Evolutionary conservation across 2,329 filamentous ascomycete species (phyloP), one percentile per base, ranked within the genome.

Genomic region (Talaromyces rugulosus): DNA sequence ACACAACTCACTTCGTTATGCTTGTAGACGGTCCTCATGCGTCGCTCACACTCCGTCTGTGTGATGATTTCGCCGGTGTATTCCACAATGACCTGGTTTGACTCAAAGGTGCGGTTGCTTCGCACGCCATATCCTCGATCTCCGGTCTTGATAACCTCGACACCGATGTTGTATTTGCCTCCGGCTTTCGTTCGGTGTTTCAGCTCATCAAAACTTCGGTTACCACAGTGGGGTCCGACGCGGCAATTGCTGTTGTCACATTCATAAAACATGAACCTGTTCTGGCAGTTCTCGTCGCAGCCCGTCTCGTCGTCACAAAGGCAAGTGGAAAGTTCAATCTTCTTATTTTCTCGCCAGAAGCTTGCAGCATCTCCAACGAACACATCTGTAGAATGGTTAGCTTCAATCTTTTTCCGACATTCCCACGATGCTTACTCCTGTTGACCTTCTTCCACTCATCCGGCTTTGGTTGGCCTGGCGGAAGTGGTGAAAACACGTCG

Each of bases 21-120:
- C 75, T 95, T 96, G 80, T 99, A 99, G 63, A 90, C 85, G 65
- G 94, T 89, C 63, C 90, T 92, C 93, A 98, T 97, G 60, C 95
- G 88, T 54, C 90, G 86, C 73, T 98, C 92, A 71, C 93, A 96
- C 74, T 99, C 95, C 33, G 89, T 88, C 72, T 96, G 92, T 0
- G 92, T 97, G 71, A 99, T 96, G 68, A 99, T 97, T 77, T 99
- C 95, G 47, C 95, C 95, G 0, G 93, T 94, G 72, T 99, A 99
- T 72, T 99, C 95, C 79, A 98, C 94, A 72, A 99, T 98, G 73
- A 99, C 96, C 78, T 98, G 92, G 70, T 94, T 88, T 1, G 93
- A 86, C 62, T 88, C 83, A 74, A 98, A 99, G 64, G 87, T 89
- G 54, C 95, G 87, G 77, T 94, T 96, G 72, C 90, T 91, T 64